Evolutionary conservation across 371 early-diverging fungal genomes (phyloP), one percentile per base, ranked within the genome.

Genomic region (Rhizopus delemar): DNA sequence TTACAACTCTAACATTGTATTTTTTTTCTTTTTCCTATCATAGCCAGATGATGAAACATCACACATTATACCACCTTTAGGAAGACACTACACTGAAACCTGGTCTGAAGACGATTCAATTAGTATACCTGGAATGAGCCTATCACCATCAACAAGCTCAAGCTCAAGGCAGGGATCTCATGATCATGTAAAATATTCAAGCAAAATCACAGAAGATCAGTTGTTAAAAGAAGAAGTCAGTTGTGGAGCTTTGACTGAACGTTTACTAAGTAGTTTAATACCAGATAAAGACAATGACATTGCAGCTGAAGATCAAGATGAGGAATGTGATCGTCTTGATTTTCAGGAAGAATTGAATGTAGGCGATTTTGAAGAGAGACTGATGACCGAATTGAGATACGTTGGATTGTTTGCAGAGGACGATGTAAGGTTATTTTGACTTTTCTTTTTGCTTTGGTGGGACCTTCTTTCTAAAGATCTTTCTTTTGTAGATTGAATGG

Each of bases 21-120:
- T 36, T 36, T 38, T 35, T 41, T 41, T 46, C 7, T 48, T 57
- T 38, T 7, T 16, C 39, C 12, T 4, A 51, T 31, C 1, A n/a
- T 36, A 74, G 74, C 59, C 64, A 5, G 70, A 94, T 56, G 85
- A 86, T 46, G 81, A 85, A 5, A 86, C 86, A 13, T 82, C 87
- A 0, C 87, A 84, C 69, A 63, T 83, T 51, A 85, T 92, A 51
- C 93, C 94, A 8, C 82, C 87, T 5, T 78, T 93, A 5, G 96
- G 94, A 7, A 80, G 78, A 41, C 86, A 86, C 56, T 95, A 92
- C 59, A 63, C 79, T 2, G 90, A 92, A 41, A 81, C 77, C 28
- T 95, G 94, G 94, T 85, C 88, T 8, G 93, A 90, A 52, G 94
- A 96, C 65, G 95, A 95, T 9, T 63, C 69, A 15, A 66, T 68